Conservation (phyloP, 164 flowering plant genomes). For the Nelumbo lutea region DNA sequence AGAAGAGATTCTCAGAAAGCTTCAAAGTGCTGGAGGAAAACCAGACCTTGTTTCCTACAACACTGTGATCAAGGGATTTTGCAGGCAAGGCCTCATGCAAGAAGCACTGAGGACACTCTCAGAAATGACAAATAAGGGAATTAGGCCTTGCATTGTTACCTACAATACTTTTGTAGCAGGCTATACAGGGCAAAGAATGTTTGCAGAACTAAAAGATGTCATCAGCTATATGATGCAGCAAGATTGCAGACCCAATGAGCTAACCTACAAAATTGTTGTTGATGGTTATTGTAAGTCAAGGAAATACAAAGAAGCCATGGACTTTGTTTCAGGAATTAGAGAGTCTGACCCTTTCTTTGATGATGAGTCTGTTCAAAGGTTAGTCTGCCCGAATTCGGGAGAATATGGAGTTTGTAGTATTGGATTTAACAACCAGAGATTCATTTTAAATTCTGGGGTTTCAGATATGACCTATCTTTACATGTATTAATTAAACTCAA, state of each 20-base stretch:
- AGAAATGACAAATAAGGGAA: slow-evolving; percentile 66
- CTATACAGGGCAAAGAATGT: slow-evolving; percentile 57
- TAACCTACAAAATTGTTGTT: slow-evolving; percentile 71
- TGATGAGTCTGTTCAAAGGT: slow-evolving; percentile 39
- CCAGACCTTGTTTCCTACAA: slow-evolving; percentile 87
- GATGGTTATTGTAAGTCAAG: slow-evolving; percentile 74
- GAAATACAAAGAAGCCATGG: slow-evolving; percentile 57
- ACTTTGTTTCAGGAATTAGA: slow-evolving; percentile 52
- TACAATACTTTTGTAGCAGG: slow-evolving; percentile 79
- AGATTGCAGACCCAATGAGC: slow-evolving; percentile 74
- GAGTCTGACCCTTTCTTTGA: slow-evolving; percentile 42
- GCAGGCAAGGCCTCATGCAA: slow-evolving; percentile 82
- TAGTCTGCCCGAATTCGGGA: slow-evolving; percentile 42
- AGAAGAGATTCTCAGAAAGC: slow-evolving; percentile 59
- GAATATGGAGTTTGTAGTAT: slow-evolving; percentile 11
- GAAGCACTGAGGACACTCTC: slow-evolving; percentile 64
- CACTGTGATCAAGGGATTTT: slow-evolving; percentile 88
- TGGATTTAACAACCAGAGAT: too few relatives aligned
- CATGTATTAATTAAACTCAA: slow-evolving; percentile 2
- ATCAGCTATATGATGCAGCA: slow-evolving; percentile 66
- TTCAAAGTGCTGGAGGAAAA: slow-evolving; percentile 41
- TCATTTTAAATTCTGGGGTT: too few relatives aligned
- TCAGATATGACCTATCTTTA: not conserved
- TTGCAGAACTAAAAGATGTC: slow-evolving; percentile 55
- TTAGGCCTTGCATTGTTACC: slow-evolving; percentile 75